Conservation (phyloP, 208 protist species). For the Sergeia podlipaevii region DNA sequence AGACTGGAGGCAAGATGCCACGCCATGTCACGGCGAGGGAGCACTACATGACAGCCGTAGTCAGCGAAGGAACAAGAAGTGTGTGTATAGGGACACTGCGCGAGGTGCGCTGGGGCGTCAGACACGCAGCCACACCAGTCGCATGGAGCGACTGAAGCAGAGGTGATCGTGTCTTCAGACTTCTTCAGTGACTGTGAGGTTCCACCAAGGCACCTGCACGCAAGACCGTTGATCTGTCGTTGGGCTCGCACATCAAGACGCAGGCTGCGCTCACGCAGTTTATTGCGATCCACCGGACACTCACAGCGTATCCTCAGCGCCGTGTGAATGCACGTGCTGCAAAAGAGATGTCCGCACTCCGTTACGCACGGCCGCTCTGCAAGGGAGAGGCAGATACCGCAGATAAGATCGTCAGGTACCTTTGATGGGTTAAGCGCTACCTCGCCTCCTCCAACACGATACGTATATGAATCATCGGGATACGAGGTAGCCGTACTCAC, state of each 20-base stretch:
- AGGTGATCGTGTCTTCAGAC: background rate
- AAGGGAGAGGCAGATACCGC: conserved; percentile 18
- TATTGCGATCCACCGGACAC: conserved; percentile 21
- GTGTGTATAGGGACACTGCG: conserved; percentile 17
- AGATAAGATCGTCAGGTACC: conserved; percentile 17
- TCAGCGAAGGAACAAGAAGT: conserved; percentile 27
- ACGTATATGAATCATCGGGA: too few relatives aligned
- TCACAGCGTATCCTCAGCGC: conserved; percentile 14
- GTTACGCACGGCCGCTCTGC: conserved; percentile 14
- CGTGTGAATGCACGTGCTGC: conserved; percentile 13
- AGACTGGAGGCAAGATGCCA: conserved; percentile 13
- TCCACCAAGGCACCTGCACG: conserved; percentile 11
- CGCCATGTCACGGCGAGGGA: conserved; percentile 13
- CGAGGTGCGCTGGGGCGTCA: conserved; percentile 16
- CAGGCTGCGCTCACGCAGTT: conserved; percentile 8
- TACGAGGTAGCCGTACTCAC: too few relatives aligned
- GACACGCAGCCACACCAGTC: conserved; percentile 21
- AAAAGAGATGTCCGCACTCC: conserved; percentile 32
- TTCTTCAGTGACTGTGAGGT: background rate
- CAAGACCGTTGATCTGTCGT: conserved; percentile 17
- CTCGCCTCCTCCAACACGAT: too few relatives aligned
- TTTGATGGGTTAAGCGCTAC: background rate
- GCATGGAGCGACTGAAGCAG: conserved; percentile 4
- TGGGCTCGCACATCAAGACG: conserved; percentile 22
- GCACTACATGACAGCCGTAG: conserved; percentile 21